Conservation (phyloP, 108 stramenopile genomes). For the Cylindrotheca fusiformis region DNA sequence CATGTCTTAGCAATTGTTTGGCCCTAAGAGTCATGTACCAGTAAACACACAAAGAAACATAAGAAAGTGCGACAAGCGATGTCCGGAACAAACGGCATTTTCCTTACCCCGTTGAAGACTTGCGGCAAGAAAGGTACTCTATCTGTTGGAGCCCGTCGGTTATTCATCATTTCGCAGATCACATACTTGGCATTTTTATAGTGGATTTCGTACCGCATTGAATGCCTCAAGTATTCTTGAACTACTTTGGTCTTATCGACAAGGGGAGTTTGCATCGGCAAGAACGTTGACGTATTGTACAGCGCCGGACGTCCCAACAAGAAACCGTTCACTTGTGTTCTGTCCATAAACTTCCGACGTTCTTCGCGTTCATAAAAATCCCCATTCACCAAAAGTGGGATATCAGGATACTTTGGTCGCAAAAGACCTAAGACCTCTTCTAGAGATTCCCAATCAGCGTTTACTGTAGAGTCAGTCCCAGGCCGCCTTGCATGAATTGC, state of each 20-base stretch:
- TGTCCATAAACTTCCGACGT: constrained; percentile 44
- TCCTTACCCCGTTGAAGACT: constrained; percentile 25
- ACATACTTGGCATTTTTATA: constrained; percentile 95
- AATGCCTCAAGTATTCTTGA: constrained; percentile 75
- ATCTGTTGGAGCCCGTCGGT: constrained; percentile 63
- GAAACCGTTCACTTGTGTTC: constrained; percentile 79
- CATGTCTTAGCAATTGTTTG: constrained; percentile 69
- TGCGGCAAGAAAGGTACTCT: constrained; percentile 52
- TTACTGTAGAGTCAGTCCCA: constrained; percentile 53
- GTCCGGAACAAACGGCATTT: no score
- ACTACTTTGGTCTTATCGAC: constrained; percentile 77
- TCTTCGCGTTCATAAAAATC: constrained; percentile 90
- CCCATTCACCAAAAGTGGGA: constrained; percentile 88
- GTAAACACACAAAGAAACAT: neutral
- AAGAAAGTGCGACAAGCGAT: no score
- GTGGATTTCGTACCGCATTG: constrained; percentile 71
- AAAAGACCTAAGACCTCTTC: constrained; percentile 66
- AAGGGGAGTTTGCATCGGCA: constrained; percentile 29
- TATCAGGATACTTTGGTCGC: constrained; percentile 33
- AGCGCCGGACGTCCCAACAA: constrained; percentile 94
- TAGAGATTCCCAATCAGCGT: constrained; percentile 81
- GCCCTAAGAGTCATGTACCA: no score
- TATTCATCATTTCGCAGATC: constrained; percentile 93
- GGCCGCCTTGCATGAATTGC: constrained; percentile 87
- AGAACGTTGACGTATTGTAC: constrained; percentile 86